These are phyloP conservation scores for Rhizopus sp. DNA, from an alignment of 371 early-diverging fungal genomes.

Conservation along the genomic window DNA sequence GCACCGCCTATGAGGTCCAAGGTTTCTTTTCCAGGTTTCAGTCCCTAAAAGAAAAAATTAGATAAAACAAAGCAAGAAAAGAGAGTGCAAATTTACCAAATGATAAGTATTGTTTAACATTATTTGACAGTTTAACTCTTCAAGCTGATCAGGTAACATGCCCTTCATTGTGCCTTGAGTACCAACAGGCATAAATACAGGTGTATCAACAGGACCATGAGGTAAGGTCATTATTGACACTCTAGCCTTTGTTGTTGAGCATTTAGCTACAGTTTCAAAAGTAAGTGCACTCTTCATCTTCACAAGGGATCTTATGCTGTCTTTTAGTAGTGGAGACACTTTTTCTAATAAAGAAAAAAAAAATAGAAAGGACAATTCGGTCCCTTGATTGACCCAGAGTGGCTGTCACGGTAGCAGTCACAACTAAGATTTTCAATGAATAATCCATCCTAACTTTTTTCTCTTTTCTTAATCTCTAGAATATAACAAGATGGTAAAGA, in stretches of 20 bases:
- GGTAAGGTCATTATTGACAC: conserved; percentile 80
- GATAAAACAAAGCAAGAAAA: background rate
- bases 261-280: conserved; percentile 57
- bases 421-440: background rate
- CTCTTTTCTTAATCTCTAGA: too few species aligned
- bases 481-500: too few species aligned
- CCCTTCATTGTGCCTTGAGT: conserved; percentile 96
- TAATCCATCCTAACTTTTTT: too few species aligned
- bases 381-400: background rate
- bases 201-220: conserved; percentile 84
- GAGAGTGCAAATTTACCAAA: conserved; percentile 49
- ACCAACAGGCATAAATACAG: conserved; percentile 98
- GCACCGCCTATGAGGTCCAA: conserved; percentile 79
- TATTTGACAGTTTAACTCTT: conserved; percentile 86
- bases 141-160: conserved; percentile 76
- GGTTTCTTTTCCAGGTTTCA: conserved; percentile 74
- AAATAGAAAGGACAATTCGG: background rate
- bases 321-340: background rate
- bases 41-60: conserved; percentile 27
- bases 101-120: conserved; percentile 95
- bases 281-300: conserved; percentile 34
- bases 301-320: background rate
- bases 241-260: conserved; percentile 90
- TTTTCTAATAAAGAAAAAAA: background rate
- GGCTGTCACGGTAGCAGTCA: background rate